Conservation (phyloP, 257 asterid species). For the Galeopsis tetrahit region DNA sequence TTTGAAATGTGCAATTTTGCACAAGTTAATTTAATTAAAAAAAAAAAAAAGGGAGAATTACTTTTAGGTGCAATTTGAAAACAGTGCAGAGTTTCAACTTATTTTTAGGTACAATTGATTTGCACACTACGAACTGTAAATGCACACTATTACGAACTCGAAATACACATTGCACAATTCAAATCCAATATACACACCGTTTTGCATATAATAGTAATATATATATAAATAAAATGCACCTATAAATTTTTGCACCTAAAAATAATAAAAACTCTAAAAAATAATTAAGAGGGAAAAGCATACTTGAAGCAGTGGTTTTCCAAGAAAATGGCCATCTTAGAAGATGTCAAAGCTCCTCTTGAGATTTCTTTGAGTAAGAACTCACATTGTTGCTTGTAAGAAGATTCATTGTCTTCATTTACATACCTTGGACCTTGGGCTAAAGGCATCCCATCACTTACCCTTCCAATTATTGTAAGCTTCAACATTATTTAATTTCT, state of each 20-base stretch:
- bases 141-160: too few relatives aligned
- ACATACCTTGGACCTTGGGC: conserved; percentile 54
- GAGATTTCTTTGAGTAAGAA: conserved; percentile 62
- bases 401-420: conserved; percentile 40
- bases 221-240: too few relatives aligned
- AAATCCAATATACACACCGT: too few relatives aligned
- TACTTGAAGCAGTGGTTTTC: conserved; percentile 59
- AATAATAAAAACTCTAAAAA: too few relatives aligned
- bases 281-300: not conserved
- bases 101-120: too few relatives aligned
- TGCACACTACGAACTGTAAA: too few relatives aligned
- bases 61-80: too few relatives aligned
- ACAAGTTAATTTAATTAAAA: not conserved
- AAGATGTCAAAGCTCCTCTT: conserved; percentile 46
- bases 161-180: too few relatives aligned
- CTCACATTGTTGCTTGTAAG: conserved; percentile 60
- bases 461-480: conserved; percentile 61
- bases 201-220: too few relatives aligned
- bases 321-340: conserved; percentile 51
- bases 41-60: too few relatives aligned
- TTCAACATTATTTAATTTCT: conserved; percentile 42
- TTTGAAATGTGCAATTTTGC: not conserved
- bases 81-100: too few relatives aligned
- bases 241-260: too few relatives aligned
- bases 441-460: conserved; percentile 64